A percentile compares a stretch with the other conserved stretches of the same genome.
Conservation (phyloP, 257 asterid species). For the Capsicum rhomboideum region DNA sequence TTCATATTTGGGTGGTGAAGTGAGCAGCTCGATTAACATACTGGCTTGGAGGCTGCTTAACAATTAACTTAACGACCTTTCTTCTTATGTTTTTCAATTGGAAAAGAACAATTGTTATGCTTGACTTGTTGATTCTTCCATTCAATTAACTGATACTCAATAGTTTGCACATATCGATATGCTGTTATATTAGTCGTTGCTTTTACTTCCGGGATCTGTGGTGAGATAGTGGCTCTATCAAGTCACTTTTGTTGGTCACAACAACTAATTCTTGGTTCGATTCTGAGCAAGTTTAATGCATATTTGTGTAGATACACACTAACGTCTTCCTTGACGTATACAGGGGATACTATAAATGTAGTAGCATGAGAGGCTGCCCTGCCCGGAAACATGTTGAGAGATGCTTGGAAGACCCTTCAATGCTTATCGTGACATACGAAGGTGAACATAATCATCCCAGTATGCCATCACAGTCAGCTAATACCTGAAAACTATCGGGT, state of each 20-base stretch:
- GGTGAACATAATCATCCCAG: conserved; percentile 86
- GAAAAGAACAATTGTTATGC: background rate
- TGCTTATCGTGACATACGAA: conserved; percentile 89
- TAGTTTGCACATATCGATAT: background rate
- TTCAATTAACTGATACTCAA: background rate
- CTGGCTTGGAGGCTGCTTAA: background rate
- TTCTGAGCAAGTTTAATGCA: background rate
- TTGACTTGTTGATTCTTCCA: background rate
- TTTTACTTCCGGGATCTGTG: background rate
- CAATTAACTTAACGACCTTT: background rate
- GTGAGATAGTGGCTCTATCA: background rate
- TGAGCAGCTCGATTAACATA: background rate
- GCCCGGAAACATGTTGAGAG: conserved; percentile 94
- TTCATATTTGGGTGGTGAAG: background rate
- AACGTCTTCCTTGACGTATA: background rate
- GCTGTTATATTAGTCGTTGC: background rate
- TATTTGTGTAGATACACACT: background rate
- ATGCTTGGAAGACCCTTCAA: conserved; percentile 82
- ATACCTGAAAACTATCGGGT: conserved; percentile 18
- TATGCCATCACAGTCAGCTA: conserved; percentile 56
- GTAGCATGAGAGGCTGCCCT: conserved; percentile 97
- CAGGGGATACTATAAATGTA: conserved; percentile 97
- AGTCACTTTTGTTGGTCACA: background rate
- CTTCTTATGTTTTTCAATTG: background rate
- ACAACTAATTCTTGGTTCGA: background rate